Conservation (phyloP, 176 grass and related monocot genomes). For the Alopecurus myosuroides region DNA sequence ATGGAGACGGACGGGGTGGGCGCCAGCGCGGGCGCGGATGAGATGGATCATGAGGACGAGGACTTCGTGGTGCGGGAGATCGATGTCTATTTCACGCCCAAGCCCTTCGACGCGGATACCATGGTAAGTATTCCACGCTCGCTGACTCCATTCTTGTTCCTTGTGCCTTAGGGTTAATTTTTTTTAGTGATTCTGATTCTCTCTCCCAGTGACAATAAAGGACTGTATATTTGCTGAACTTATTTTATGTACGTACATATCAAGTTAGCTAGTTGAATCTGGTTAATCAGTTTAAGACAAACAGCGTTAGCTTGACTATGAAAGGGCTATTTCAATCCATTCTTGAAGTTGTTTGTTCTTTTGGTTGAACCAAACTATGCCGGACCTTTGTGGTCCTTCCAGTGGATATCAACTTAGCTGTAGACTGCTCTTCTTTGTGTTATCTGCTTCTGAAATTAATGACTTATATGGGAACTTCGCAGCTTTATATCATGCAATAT, state of each 20-base stretch:
- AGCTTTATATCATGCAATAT: conserved; percentile 93
- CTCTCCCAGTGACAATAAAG: neutral
- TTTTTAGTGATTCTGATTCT: neutral
- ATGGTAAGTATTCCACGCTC: conserved; percentile 25
- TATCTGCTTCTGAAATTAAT: conserved; percentile 51
- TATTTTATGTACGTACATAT: neutral
- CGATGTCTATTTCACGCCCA: conserved; percentile 60
- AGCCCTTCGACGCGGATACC: conserved; percentile 57
- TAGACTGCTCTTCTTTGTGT: conserved; percentile 19
- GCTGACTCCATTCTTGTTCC: neutral
- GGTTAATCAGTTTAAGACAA: neutral
- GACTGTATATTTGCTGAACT: neutral
- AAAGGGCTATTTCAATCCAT: neutral
- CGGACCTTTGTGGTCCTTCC: neutral
- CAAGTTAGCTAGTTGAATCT: neutral
- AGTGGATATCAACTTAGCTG: neutral
- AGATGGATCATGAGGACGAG: conserved; percentile 12
- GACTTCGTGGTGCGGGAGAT: conserved; percentile 85
- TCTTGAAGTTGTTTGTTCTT: neutral
- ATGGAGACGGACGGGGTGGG: conserved; percentile 38
- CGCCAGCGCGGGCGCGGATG: neutral
- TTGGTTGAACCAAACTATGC: neutral
- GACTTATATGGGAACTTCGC: conserved; percentile 1
- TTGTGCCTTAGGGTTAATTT: neutral
- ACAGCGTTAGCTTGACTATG: neutral